Base-by-base conservation (phyloP, 176 grass and related monocot species). In the Cenchrus purpureus region DNA sequence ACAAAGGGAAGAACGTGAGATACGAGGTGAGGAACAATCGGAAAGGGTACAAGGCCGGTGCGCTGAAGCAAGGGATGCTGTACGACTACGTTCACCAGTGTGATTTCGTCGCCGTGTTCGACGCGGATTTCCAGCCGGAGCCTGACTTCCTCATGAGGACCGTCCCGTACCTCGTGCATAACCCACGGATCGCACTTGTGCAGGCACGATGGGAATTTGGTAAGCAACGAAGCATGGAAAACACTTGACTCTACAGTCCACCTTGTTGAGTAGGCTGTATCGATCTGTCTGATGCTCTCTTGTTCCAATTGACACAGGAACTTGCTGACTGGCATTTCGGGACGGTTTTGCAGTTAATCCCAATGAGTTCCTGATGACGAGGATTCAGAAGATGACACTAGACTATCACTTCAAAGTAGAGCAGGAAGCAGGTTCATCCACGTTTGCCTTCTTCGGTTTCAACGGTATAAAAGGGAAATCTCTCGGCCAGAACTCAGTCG, bases 321-420 rank as follows among this genome's bases (percentile, higher is more conserved):
- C 84, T 94, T 91, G 93, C 93, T 98, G 91, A 98, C 88, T 90
- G 93, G 79, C 78, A 94, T 99, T 99, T 95, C 81, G 87, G 90
- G 93, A 99, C 88, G 90, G 85, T 95, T 99, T 99, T 99, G 97
- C 91, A 99, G 97, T 99, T 92, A 99, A 99, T 82, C 86, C 84
- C 29, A 89, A 84, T 25, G 90, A 96, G 53, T 94, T 88, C 82
- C 37, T 99, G 78, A 96, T 99, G 93, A 99, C 97, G 84, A 92
- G 97, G 91, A 99, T 96, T 74, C 97, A 99, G 69, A 92, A 89
- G 90, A 99, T 99, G 93, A 99, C 97, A 77, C 71, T 99, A 55
- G 91, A 99, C 88, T 99, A 99, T 65, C 93, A 99, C 83, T 99
- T 99, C 71, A 99, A 94, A 92, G 97, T 99, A 74, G 97, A 99